A percentile compares a stretch with the other conserved stretches of the same genome.
Evolutionary conservation across 2,329 filamentous ascomycete species (phyloP).

Genomic region (Apiospora kogelbergensis): DNA sequence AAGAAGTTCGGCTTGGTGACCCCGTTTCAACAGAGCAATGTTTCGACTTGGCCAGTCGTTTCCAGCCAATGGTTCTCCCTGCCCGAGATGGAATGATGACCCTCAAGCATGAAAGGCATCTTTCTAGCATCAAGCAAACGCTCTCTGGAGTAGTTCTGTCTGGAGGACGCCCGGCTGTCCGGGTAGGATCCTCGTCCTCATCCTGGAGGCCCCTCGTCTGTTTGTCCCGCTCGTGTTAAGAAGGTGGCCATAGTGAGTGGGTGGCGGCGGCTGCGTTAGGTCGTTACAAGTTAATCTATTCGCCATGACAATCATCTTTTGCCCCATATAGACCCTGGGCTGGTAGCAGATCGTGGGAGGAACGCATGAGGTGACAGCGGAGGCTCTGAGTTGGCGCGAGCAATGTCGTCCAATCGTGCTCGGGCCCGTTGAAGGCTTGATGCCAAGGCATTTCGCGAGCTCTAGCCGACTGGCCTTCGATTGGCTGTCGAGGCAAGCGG

Average conservation of each 20-base stretch:
- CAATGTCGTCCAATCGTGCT: constrained; percentile 5
- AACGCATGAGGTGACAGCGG: constrained; percentile 1
- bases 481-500: constrained; percentile 25
- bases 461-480: constrained; percentile 19
- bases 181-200: neutral
- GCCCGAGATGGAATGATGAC: neutral
- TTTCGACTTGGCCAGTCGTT: neutral
- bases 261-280: neutral
- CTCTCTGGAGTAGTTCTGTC: neutral
- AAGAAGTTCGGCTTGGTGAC: neutral
- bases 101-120: neutral
- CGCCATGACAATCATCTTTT: neutral
- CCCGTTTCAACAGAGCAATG: constrained; percentile 3
- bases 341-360: neutral
- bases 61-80: constrained; percentile 1
- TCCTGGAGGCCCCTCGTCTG: neutral
- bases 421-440: constrained; percentile 5
- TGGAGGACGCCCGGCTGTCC: neutral
- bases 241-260: constrained; percentile 15
- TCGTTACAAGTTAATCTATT: neutral
- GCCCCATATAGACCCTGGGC: neutral
- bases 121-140: neutral
- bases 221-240: constrained; percentile 1
- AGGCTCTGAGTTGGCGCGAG: constrained; percentile 5
- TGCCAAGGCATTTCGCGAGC: constrained; percentile 23